Evolutionary conservation across 140 eudicot genomes (phyloP).

Genomic region (Ambrosia hybrid): DNA sequence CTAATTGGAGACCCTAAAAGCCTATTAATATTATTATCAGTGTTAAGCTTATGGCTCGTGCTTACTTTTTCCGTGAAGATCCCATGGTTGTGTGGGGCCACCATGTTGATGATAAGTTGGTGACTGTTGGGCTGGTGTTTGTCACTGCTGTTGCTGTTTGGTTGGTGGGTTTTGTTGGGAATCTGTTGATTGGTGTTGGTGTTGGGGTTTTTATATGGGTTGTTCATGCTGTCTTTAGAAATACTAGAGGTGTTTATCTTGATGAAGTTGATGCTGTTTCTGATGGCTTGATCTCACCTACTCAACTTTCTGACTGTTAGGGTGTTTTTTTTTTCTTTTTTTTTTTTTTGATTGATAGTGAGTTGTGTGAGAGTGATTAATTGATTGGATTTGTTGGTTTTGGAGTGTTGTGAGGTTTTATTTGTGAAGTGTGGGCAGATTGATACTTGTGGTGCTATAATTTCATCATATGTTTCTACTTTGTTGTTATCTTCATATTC

Average conservation of each 20-base stretch:
- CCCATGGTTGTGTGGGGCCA: constrained; percentile 59
- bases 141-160: constrained; percentile 37
- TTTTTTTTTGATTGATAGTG: not conserved
- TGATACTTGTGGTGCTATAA: not conserved
- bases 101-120: constrained; percentile 47
- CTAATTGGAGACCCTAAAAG: constrained; percentile 50
- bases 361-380: not conserved
- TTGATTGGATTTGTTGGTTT: no score
- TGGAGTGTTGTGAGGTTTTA: not conserved
- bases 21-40: constrained; percentile 27
- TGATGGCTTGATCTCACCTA: constrained; percentile 46
- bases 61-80: constrained; percentile 74
- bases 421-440: not conserved
- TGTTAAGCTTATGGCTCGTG: constrained; percentile 50
- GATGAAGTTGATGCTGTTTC: constrained; percentile 58
- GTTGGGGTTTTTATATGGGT: constrained; percentile 43
- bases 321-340: no score
- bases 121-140: constrained; percentile 38
- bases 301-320: no score
- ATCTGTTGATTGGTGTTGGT: constrained; percentile 43
- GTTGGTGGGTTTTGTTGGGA: constrained; percentile 40
- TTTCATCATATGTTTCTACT: not conserved
- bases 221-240: constrained; percentile 55
- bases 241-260: constrained; percentile 52
- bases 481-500: not conserved